phyloP scores from a whole-genome alignment of 140 eudicot species.

The Senecio squalidus region DNA sequence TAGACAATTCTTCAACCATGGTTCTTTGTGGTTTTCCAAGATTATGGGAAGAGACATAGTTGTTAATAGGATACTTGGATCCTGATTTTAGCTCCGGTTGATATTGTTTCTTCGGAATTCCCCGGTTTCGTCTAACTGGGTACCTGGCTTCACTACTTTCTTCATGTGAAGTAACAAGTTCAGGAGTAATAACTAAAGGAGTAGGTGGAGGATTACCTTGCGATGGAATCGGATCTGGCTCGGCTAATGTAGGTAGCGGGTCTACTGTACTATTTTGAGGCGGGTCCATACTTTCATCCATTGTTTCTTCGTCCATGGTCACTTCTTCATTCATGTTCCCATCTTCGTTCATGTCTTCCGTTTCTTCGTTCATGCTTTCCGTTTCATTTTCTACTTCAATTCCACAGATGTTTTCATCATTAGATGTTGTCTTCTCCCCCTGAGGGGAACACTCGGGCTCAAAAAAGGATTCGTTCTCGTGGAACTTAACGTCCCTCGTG shows the following conservation, averaged over 20 bases:
- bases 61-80: neutral
- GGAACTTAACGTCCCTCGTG: neutral
- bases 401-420: neutral
- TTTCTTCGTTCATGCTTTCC: neutral
- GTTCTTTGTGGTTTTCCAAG: neutral
- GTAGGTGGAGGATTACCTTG: too few relatives aligned
- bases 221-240: too few relatives aligned
- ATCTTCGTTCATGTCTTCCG: neutral
- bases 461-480: neutral
- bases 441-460: neutral
- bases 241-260: too few relatives aligned
- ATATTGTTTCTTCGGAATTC: too few relatives aligned
- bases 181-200: too few relatives aligned
- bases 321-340: neutral
- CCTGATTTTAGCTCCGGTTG: neutral
- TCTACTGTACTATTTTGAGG: too few relatives aligned
- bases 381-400: neutral
- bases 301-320: too few relatives aligned
- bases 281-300: too few relatives aligned
- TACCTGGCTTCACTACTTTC: too few relatives aligned
- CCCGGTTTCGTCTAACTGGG: too few relatives aligned
- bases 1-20: neutral
- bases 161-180: too few relatives aligned
- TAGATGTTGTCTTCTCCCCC: neutral
- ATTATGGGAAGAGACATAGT: too few relatives aligned